Conservation (phyloP, 345 rosid genomes). For the Hibiscus mutabilis region DNA sequence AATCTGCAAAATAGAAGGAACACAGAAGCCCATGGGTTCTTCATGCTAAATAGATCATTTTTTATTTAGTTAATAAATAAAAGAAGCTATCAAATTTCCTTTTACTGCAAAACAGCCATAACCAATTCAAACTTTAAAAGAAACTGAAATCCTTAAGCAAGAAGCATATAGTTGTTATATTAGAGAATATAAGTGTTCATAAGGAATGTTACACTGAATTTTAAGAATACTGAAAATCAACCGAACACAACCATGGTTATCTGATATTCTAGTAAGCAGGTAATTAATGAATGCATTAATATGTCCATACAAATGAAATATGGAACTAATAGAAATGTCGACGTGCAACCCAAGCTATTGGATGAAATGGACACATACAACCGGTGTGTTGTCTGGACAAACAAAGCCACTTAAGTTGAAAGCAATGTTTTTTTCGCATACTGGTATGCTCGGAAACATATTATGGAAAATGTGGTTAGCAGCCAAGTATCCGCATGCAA, state of each 20-base stretch:
- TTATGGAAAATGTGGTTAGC: not conserved
- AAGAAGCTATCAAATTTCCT: not conserved
- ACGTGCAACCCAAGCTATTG: not conserved
- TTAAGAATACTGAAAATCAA: not conserved
- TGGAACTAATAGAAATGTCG: too few relatives aligned
- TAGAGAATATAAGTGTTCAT: not conserved
- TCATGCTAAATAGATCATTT: not conserved
- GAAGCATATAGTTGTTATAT: not conserved
- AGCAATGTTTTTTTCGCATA: not conserved
- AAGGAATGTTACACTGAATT: not conserved
- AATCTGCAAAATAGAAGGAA: constrained; percentile 40
- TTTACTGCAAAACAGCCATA: not conserved
- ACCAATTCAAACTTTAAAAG: not conserved
- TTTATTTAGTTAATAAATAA: not conserved
- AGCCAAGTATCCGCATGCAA: not conserved
- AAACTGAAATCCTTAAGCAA: not conserved
- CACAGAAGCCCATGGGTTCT: not conserved
- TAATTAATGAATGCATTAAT: not conserved
- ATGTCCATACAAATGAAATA: too few relatives aligned
- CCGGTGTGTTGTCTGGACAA: not conserved
- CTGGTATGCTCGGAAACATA: not conserved
- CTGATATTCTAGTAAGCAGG: not conserved
- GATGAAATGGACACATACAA: not conserved
- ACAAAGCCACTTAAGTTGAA: not conserved
- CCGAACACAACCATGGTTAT: not conserved